A percentile compares a stretch with the other conserved stretches of the same genome.
These are phyloP conservation scores for Candida gigantensis DNA, from an alignment of 1,139 yeast species.

Conservation along the genomic window DNA sequence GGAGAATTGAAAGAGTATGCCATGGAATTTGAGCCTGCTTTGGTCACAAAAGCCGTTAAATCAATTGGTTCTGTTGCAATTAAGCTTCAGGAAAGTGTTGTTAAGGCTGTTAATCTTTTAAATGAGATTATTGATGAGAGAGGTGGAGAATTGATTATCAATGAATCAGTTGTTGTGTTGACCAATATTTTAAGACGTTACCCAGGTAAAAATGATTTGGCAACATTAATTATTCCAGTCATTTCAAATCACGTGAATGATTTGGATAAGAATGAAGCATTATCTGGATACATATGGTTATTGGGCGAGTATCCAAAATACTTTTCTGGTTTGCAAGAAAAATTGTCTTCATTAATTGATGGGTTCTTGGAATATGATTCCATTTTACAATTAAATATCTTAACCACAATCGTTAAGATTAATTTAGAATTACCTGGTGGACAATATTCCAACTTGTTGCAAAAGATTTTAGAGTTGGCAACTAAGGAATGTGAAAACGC, in stretches of 20 bases:
- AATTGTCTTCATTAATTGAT: conserved; percentile 51
- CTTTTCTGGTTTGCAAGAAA: conserved; percentile 54
- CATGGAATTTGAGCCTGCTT: conserved; percentile 90
- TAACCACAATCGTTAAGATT: conserved; percentile 79
- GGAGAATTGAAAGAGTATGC: conserved; percentile 91
- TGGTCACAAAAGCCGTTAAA: conserved; percentile 77
- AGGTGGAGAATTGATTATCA: conserved; percentile 70
- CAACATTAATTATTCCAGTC: conserved; percentile 70
- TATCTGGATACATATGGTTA: conserved; percentile 83
- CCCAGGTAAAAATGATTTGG: conserved; percentile 58
- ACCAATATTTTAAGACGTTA: conserved; percentile 80
- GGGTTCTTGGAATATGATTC: conserved; percentile 75
- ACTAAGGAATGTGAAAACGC: conserved; percentile 84
- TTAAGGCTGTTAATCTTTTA: conserved; percentile 74
- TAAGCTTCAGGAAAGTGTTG: conserved; percentile 61
- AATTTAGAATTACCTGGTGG: conserved; percentile 43
- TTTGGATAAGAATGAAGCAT: conserved; percentile 61
- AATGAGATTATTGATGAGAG: conserved; percentile 76
- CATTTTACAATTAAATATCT: conserved; percentile 69
- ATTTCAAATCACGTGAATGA: conserved; percentile 61
- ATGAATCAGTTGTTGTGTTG: conserved; percentile 77
- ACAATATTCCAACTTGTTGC: conserved; percentile 52
- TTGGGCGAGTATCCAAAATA: conserved; percentile 84
- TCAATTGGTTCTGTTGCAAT: conserved; percentile 91
- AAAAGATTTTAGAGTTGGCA: conserved; percentile 71